These are phyloP conservation scores for Tolypocladium endophyticum DNA, from an alignment of 2,329 filamentous ascomycete species.

Conservation along the genomic window DNA sequence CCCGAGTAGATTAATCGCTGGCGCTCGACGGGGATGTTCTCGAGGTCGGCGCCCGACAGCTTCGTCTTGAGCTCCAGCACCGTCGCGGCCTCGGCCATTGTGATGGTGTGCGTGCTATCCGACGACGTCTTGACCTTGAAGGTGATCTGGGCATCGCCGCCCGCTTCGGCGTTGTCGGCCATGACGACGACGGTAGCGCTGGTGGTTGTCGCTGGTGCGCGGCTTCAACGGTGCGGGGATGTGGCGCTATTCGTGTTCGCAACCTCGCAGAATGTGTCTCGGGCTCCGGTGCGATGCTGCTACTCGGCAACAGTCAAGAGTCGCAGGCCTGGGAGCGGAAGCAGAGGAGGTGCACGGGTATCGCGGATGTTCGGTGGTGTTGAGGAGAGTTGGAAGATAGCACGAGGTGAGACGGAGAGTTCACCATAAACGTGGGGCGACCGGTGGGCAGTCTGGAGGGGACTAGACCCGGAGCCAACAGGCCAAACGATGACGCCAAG, in stretches of 20 bases:
- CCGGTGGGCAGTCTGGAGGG: background rate
- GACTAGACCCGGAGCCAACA: background rate
- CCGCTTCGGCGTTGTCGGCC: slow-evolving; percentile 52
- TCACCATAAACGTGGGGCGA: background rate
- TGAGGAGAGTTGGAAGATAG: background rate
- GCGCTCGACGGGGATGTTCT: slow-evolving; percentile 76
- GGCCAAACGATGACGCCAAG: background rate
- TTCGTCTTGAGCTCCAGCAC: slow-evolving; percentile 84
- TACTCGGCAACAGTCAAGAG: background rate
- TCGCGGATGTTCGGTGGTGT: background rate
- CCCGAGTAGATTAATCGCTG: slow-evolving; percentile 97
- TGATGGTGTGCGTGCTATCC: slow-evolving; percentile 75
- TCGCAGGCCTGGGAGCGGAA: background rate
- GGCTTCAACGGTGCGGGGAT: background rate
- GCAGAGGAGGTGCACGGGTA: background rate
- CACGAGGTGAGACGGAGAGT: background rate
- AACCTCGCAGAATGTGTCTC: background rate
- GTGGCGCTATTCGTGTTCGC: background rate
- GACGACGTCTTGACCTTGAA: slow-evolving; percentile 98
- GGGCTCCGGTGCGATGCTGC: background rate
- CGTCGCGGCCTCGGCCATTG: slow-evolving; percentile 64
- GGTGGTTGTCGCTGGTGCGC: slow-evolving; percentile 4
- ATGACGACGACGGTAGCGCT: slow-evolving; percentile 28
- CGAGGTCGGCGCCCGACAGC: slow-evolving; percentile 69
- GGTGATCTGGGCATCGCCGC: slow-evolving; percentile 67